Evolutionary conservation across 257 asterid species (phyloP).

Genomic region (Voacanga thouarsii): DNA sequence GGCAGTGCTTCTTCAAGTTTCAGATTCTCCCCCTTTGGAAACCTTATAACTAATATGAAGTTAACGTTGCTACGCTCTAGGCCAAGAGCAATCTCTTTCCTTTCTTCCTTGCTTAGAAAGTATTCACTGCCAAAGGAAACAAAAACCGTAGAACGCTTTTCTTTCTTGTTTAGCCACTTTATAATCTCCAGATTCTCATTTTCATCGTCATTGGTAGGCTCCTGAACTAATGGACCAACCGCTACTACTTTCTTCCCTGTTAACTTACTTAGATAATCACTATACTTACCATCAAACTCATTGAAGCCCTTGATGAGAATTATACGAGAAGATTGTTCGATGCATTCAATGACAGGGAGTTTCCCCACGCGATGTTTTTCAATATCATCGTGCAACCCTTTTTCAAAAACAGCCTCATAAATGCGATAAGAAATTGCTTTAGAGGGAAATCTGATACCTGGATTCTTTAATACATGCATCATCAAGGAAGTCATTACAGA

Average conservation of each 20-base stretch:
- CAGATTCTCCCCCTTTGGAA: constrained; percentile 22
- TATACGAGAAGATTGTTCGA: neutral
- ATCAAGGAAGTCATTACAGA: neutral
- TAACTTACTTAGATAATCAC: neutral
- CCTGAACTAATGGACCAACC: constrained; percentile 13
- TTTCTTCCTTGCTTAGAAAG: constrained; percentile 3
- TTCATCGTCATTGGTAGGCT: neutral
- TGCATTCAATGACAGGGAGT: neutral
- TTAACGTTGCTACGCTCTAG: constrained; percentile 6
- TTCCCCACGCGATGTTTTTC: neutral
- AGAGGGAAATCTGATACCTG: neutral
- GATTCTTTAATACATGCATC: neutral
- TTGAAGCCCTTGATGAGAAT: constrained; percentile 14
- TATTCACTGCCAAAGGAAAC: constrained; percentile 21
- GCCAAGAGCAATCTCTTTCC: constrained; percentile 16
- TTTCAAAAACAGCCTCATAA: neutral
- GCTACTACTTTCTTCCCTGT: constrained; percentile 3
- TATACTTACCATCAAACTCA: constrained; percentile 13
- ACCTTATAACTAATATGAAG: constrained; percentile 30
- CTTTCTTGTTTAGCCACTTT: constrained; percentile 14
- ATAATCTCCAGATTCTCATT: neutral
- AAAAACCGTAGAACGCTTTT: constrained; percentile 1
- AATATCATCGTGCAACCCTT: neutral
- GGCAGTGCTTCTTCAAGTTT: constrained; percentile 22
- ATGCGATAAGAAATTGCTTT: constrained; percentile 1